These are phyloP conservation scores for Aspergillus caelatus DNA, from an alignment of 2,329 filamentous ascomycete genomes.

Conservation along the genomic window DNA sequence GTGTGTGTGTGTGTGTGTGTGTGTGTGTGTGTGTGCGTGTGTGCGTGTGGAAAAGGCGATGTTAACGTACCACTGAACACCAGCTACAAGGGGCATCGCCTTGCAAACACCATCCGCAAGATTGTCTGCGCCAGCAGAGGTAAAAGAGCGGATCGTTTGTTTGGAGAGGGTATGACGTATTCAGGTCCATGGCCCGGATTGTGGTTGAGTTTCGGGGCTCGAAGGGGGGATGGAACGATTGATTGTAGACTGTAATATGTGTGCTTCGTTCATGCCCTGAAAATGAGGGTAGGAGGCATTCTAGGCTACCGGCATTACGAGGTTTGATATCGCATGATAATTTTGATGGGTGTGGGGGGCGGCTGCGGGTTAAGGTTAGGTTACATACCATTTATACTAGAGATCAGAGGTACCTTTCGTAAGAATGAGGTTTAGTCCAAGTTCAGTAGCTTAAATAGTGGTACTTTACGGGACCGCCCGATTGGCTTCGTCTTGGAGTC, in stretches of 20 bases:
- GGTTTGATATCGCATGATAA: not conserved
- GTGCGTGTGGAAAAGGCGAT: not conserved
- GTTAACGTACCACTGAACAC: conserved; percentile 39
- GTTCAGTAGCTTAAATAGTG: not conserved
- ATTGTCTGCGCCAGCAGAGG: conserved; percentile 41
- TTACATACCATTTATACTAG: not conserved
- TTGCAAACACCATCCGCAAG: conserved; percentile 37
- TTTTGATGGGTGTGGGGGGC: not conserved
- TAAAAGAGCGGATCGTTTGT: conserved; percentile 31
- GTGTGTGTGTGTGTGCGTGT: too few species aligned
- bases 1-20: too few species aligned
- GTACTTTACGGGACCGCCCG: not conserved
- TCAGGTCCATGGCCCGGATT: conserved; percentile 5
- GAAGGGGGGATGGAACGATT: not conserved
- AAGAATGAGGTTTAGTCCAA: not conserved
- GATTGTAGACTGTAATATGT: not conserved
- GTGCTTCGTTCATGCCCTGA: not conserved
- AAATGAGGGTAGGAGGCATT: not conserved
- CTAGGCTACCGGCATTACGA: not conserved
- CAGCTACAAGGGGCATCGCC: conserved; percentile 39
- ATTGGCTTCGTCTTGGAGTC: not conserved
- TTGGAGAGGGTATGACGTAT: conserved; percentile 10
- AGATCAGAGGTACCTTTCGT: not conserved
- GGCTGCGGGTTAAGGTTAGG: not conserved
- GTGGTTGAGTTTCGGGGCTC: not conserved